Base-by-base conservation (phyloP, 1,139 yeast species). In the Kluyveromyces sp. region DNA sequence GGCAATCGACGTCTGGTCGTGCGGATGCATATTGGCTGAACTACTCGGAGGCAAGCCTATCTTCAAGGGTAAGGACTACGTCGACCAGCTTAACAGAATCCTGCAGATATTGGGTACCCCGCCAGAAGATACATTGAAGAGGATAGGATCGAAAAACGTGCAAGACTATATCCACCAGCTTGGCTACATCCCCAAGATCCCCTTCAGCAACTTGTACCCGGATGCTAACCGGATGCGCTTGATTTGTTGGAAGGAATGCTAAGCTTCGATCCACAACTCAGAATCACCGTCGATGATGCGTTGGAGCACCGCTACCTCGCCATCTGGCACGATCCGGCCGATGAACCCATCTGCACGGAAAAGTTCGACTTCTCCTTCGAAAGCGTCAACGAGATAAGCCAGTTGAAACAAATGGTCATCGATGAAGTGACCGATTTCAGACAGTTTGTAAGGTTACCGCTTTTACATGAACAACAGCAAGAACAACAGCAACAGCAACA, bases 1-100 rank as follows among this genome's bases (percentile, higher is more conserved):
- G 68, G 96, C 98, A 28, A 90, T 92, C 51, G 98, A 92, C 64
- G 76, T 92, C 46, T 92, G 98, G 98, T 87, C 96, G 0, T 95
- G 90, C 29, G 98, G 98, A 1, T 92, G 98, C 69, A 90, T 92
- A 50, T 71, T 92, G 49, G 98, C 97, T 0, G 98, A 92, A 63
- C 73, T 92, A 45, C 70, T 92, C 15, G 97, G 97, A 2, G 92
- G 97, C 0, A 83, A 82, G 59, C 97, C 98, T 1, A 73, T 92
- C 41, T 92, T 92, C 68, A 81, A 90, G 61, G 98, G 98, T 15
- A 85, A 84, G 60, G 97, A 92, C 67, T 92, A 92, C 57, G 97
- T 92, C 37, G 97, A 92, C 65, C 98, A 92, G 65, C 73, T 92
- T 60, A 88, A 88, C 65, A 92, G 88, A 67, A 92, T 92, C 46